Evolutionary conservation across 2,329 filamentous ascomycete species (phyloP).

Genomic region (Neoscytalidium dimidiatum): DNA sequence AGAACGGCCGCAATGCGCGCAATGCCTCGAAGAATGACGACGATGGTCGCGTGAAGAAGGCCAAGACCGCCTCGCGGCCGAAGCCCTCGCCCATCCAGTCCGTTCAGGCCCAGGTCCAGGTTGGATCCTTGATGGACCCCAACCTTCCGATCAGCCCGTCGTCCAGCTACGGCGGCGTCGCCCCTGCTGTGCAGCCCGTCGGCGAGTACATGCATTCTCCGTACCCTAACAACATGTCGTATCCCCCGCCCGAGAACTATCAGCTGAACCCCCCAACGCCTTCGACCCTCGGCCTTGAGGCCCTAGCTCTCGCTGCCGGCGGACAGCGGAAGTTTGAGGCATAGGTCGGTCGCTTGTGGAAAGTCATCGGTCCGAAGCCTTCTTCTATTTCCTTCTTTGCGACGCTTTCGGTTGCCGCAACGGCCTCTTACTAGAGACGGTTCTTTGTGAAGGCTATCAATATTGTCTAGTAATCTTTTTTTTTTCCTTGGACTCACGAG

Average conservation of each 20-base stretch:
- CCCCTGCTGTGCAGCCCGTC: conserved; percentile 30
- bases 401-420: neutral
- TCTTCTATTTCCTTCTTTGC: neutral
- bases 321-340: conserved; percentile 40
- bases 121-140: conserved; percentile 33
- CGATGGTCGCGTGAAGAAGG: conserved; percentile 41
- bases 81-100: conserved; percentile 34
- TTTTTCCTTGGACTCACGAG: conserved; percentile 13
- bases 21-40: conserved; percentile 27
- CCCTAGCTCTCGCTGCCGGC: conserved; percentile 38
- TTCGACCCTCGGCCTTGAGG: conserved; percentile 36
- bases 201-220: conserved; percentile 30
- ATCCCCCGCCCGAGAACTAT: conserved; percentile 9
- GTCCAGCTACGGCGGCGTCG: conserved; percentile 27
- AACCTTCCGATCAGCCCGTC: conserved; percentile 32
- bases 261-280: conserved; percentile 17
- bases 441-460: neutral
- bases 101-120: conserved; percentile 21
- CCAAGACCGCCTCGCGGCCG: conserved; percentile 34
- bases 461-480: neutral
- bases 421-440: neutral
- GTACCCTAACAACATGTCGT: conserved; percentile 33
- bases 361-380: neutral
- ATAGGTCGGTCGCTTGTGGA: neutral
- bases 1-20: conserved; percentile 48